A percentile compares a stretch with the other conserved stretches of the same genome.
These are phyloP conservation scores for Lathyrus oleraceus DNA, from an alignment of 306 rosid genomes.

Conservation along the genomic window DNA sequence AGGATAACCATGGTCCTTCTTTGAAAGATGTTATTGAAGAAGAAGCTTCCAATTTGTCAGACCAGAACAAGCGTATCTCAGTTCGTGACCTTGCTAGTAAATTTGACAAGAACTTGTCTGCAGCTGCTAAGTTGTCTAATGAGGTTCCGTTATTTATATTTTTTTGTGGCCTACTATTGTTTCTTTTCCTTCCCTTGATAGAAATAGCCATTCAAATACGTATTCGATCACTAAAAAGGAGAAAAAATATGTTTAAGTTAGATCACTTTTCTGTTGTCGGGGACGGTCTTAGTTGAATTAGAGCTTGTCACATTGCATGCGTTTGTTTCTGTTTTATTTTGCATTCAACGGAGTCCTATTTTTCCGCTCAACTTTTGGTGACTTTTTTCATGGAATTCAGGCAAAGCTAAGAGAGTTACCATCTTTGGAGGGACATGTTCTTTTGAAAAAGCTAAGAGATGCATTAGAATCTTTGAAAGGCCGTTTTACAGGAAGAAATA, in stretches of 20 bases:
- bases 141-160: slow-evolving; percentile 56
- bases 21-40: slow-evolving; percentile 74
- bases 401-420: slow-evolving; percentile 86
- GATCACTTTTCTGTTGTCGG: background rate
- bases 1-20: slow-evolving; percentile 67
- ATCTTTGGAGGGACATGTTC: slow-evolving; percentile 97
- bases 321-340: slow-evolving; percentile 8
- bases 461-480: slow-evolving; percentile 84
- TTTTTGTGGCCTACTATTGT: slow-evolving; percentile 20
- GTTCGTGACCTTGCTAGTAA: slow-evolving; percentile 96
- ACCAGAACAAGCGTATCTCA: slow-evolving; percentile 92
- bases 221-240: background rate
- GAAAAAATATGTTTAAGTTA: too few species aligned
- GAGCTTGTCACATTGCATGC: slow-evolving; percentile 11
- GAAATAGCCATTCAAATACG: background rate
- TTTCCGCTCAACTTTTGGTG: slow-evolving; percentile 17
- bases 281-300: slow-evolving; percentile 2
- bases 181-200: slow-evolving; percentile 11
- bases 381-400: slow-evolving; percentile 49
- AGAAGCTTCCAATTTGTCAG: slow-evolving; percentile 73
- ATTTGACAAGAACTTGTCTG: slow-evolving; percentile 92
- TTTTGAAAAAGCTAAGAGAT: slow-evolving; percentile 93
- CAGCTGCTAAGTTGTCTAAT: slow-evolving; percentile 90
- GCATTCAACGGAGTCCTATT: background rate
- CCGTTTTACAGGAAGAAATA: slow-evolving; percentile 68